Conservation (phyloP, 345 rosid genomes). For the Rhodamnia rubescens region DNA sequence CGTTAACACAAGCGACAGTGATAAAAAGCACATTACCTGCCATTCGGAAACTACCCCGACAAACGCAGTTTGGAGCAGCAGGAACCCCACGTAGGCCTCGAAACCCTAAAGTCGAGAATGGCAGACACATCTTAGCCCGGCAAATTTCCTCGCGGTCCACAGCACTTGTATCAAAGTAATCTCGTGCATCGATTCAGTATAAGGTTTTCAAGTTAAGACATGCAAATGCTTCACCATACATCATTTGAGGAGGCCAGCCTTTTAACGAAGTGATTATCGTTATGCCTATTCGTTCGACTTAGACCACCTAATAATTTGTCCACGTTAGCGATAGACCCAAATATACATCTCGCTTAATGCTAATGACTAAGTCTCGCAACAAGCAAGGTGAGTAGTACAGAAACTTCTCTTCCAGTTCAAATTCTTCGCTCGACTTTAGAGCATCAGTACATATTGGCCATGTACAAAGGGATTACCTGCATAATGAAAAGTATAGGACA, state of each 20-base stretch:
- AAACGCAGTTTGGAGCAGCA: slow-evolving; percentile 67
- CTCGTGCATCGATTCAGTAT: neutral
- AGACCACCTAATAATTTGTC: neutral
- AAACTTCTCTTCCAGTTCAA: neutral
- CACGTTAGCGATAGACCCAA: neutral
- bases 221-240: neutral
- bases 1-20: neutral
- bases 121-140: neutral
- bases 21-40: slow-evolving; percentile 48
- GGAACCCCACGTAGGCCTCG: slow-evolving; percentile 88
- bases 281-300: neutral
- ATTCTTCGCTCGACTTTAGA: neutral
- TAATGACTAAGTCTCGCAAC: neutral
- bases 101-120: slow-evolving; percentile 42
- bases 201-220: neutral
- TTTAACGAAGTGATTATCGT: neutral
- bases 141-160: neutral
- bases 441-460: neutral
- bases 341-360: neutral
- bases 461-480: slow-evolving; percentile 39
- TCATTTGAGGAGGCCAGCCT: neutral
- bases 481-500: slow-evolving; percentile 86
- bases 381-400: neutral
- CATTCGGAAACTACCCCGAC: slow-evolving; percentile 73
- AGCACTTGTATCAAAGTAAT: neutral